Conservation (phyloP, 2,329 filamentous ascomycete genomes). For the Thelonectria rubi region DNA sequence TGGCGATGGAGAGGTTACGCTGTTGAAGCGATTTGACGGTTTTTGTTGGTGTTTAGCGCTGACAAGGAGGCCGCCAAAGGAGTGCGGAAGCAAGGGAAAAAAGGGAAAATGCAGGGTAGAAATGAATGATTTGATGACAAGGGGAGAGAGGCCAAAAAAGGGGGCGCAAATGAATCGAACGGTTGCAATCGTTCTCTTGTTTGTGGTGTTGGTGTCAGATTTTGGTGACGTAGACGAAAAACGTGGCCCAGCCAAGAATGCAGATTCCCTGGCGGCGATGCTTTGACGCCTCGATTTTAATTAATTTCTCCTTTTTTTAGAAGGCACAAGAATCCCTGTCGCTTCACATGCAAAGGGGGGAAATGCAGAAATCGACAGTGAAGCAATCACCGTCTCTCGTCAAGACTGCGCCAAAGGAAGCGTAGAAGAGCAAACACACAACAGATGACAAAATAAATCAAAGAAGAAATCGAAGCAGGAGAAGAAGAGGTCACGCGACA, state of each 20-base stretch:
- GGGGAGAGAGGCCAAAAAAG: background rate
- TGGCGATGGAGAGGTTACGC: background rate
- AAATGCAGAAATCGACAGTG: background rate
- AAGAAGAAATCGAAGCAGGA: conserved; percentile 9
- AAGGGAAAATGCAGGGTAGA: background rate
- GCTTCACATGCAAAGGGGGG: background rate
- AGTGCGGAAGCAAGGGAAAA: background rate
- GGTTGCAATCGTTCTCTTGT: conserved; percentile 8
- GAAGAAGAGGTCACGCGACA: conserved; percentile 38
- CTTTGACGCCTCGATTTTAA: background rate
- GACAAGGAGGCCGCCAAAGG: background rate
- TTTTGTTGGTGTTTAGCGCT: background rate
- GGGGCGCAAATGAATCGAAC: background rate
- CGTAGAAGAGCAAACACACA: conserved; percentile 1
- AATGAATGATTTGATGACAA: background rate
- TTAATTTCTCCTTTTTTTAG: background rate
- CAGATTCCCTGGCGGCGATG: conserved; percentile 15
- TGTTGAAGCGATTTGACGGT: conserved; percentile 4
- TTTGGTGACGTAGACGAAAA: conserved; percentile 32
- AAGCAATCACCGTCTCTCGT: background rate
- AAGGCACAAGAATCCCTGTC: background rate
- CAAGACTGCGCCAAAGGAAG: background rate
- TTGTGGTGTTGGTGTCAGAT: conserved; percentile 17
- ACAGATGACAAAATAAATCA: background rate
- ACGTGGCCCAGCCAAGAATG: conserved; percentile 11